Conservation (phyloP, 2,329 filamentous ascomycete species). For the Nakataea oryzae region DNA sequence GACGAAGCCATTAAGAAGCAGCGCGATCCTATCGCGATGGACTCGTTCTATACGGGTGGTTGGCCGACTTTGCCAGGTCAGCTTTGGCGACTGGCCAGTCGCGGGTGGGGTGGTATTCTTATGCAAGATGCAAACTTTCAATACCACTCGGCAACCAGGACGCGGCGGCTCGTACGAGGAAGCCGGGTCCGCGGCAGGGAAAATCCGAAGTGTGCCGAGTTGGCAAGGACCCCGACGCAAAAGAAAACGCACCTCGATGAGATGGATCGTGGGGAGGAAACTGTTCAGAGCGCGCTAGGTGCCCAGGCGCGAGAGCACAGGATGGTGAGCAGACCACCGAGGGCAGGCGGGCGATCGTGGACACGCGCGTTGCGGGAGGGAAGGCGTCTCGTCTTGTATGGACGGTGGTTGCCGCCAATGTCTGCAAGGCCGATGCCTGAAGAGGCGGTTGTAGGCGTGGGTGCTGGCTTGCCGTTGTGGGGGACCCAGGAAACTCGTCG, state of each 20-base stretch:
- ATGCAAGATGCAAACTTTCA: not conserved
- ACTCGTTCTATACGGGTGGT: not conserved
- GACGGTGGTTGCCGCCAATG: not conserved
- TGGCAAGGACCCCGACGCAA: not conserved
- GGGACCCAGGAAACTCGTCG: not conserved
- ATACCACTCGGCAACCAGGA: not conserved
- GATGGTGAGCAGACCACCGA: too few species aligned
- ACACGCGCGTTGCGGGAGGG: not conserved
- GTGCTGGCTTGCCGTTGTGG: not conserved
- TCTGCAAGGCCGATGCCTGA: not conserved
- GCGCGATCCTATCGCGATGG: not conserved
- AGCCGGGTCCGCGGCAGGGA: too few species aligned
- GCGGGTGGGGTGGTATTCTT: not conserved
- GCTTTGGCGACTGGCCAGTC: not conserved
- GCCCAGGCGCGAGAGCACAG: not conserved
- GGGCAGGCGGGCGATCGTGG: not conserved
- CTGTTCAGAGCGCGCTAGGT: too few species aligned
- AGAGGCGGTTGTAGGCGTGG: not conserved
- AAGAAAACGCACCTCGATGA: not conserved
- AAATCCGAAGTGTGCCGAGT: too few species aligned
- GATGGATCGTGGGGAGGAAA: not conserved
- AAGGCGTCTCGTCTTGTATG: not conserved
- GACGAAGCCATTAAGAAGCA: slow-evolving; percentile 71
- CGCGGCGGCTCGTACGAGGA: not conserved
- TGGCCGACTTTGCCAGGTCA: not conserved